A percentile compares a stretch with the other conserved stretches of the same genome.
phyloP scores from a whole-genome alignment of 192 early-diverging fungal species.

The Glomus cerebriforme region DNA sequence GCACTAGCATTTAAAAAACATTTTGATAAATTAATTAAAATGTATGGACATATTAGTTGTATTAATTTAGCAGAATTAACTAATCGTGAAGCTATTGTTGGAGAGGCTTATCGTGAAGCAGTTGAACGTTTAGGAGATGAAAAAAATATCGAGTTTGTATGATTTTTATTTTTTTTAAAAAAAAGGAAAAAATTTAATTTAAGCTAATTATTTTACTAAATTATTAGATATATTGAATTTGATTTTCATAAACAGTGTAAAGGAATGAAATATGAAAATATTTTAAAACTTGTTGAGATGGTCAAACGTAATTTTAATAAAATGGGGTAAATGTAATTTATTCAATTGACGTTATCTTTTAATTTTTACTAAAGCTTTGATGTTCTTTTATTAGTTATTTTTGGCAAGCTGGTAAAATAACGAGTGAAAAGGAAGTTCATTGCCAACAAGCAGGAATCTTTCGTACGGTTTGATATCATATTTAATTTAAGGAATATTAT shows the following conservation, averaged over 20 bases:
- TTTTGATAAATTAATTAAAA: conserved; percentile 50
- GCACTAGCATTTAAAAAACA: conserved; percentile 55
- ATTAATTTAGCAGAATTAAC: conserved; percentile 69
- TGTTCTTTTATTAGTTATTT: conserved; percentile 29
- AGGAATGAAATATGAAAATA: conserved; percentile 89
- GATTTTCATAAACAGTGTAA: conserved; percentile 94
- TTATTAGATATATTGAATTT: conserved; percentile 80
- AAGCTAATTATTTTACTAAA: background rate
- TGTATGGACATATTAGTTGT: conserved; percentile 59
- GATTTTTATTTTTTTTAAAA: background rate
- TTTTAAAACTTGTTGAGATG: conserved; percentile 72
- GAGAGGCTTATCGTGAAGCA: conserved; percentile 58
- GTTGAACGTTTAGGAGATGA: conserved; percentile 52
- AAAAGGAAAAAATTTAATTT: background rate
- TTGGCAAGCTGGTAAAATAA: conserved; percentile 33
- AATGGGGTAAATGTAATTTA: conserved; percentile 54
- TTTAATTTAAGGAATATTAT: background rate
- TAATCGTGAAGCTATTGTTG: conserved; percentile 68
- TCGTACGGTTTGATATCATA: conserved; percentile 42
- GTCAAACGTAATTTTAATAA: conserved; percentile 67
- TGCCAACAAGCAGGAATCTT: conserved; percentile 41
- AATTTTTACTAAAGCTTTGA: background rate
- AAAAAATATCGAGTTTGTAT: conserved; percentile 46
- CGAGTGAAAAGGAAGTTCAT: conserved; percentile 1
- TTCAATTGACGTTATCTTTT: background rate